These are phyloP conservation scores for Phyllosticta paracitricarpa DNA, from an alignment of 2,329 filamentous ascomycete genomes.

Conservation along the genomic window DNA sequence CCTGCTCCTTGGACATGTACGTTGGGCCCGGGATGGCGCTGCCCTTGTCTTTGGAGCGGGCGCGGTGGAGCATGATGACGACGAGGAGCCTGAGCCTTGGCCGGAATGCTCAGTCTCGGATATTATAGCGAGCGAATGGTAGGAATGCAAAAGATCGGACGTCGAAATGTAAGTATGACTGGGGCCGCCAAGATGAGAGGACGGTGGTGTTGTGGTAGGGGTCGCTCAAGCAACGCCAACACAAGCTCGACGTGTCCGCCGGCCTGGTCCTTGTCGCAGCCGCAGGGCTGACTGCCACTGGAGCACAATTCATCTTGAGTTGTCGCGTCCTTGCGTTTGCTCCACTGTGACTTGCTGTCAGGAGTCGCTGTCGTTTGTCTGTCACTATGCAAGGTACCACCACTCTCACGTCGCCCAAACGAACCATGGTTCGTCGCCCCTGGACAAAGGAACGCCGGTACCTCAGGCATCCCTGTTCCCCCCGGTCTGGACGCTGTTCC, in stretches of 20 bases:
- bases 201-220: not conserved
- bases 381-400: not conserved
- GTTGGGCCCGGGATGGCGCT: conserved; percentile 25
- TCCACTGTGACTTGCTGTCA: not conserved
- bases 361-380: not conserved
- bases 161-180: not conserved
- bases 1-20: conserved; percentile 28
- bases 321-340: not conserved
- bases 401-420: not conserved
- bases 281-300: not conserved
- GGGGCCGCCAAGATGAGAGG: not conserved
- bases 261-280: not conserved
- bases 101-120: conserved; percentile 4
- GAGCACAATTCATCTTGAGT: not conserved
- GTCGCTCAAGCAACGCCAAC: not conserved
- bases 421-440: not conserved
- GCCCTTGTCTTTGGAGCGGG: conserved; percentile 24
- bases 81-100: conserved; percentile 6
- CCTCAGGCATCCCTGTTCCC: not conserved
- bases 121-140: not conserved
- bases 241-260: not conserved
- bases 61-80: conserved; percentile 18
- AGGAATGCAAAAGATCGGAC: not conserved
- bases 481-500: not conserved
- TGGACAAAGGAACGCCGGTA: not conserved